Base-by-base conservation (phyloP, 2,329 filamentous ascomycete genomes). In the Mycosphaerelloides madeirae region DNA sequence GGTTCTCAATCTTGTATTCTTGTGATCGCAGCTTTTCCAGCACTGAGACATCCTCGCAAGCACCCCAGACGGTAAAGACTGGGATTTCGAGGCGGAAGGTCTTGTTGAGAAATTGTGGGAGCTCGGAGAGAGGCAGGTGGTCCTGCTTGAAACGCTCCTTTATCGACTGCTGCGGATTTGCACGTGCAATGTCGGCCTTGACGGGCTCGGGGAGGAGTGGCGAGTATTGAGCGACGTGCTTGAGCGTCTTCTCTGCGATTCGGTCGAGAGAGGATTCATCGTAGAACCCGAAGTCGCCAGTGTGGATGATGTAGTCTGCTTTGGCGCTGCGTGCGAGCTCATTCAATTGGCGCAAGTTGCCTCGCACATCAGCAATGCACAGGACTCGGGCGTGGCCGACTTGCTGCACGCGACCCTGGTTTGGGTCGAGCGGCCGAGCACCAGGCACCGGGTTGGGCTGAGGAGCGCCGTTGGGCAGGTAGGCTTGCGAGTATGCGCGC, bases 201-300 rank as follows among this genome's bases (percentile, higher is more conserved):
- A 81, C 73, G 46, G 78, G 71, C 65, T 97, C 91, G 49, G 84
- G 79, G 54, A 98, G 87, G 57, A 98, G 78, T 15, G 93, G 93
- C 41, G 93, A 98, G 70, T 98, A 98, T 71, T 98, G 93, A 43
- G 91, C 91, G 56, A 98, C 93, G 72, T 98, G 93, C 72, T 95
- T 96, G 40, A 98, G 78, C 16, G 93, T 98, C 75, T 98, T 98
- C 70, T 98, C 93, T 31, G 93, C 93, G 73, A 98, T 97, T 63
- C 93, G 85, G 63, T 97, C 91, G 56, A 98, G 75, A 29, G 93
- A 98, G 43, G 84, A 87, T 61, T 95, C 86, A 68, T 98, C 93
- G 73, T 98, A 98, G 73, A 98, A 98, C 52, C 93, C 93, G 66
- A 98, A 98, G 68, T 98, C 93, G 68, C 93, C 93, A 15, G 93